Evolutionary conservation across 257 asterid genomes (phyloP).

Genomic region (Plantago ovata): DNA sequence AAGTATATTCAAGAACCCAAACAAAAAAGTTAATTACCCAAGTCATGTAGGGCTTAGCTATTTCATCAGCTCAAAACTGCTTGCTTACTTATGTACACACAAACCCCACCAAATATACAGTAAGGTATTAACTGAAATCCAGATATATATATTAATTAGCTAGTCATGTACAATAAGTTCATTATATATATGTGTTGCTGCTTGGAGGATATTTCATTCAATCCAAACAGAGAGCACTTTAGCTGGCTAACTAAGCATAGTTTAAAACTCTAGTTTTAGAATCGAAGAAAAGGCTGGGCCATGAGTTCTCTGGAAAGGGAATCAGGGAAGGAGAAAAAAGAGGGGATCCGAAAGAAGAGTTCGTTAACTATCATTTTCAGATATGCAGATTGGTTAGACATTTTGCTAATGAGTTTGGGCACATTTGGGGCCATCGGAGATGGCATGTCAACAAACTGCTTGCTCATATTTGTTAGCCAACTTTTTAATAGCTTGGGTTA

Average conservation of each 20-base stretch:
- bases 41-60: constrained; percentile 14
- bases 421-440: constrained; percentile 96
- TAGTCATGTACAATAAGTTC: too few species aligned
- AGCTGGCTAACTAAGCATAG: too few species aligned
- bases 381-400: constrained; percentile 67
- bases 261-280: too few species aligned
- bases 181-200: background rate
- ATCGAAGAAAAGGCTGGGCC: background rate
- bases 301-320: constrained; percentile 32
- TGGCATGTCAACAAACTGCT: constrained; percentile 77
- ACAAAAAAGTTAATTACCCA: background rate
- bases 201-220: background rate
- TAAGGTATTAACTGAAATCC: background rate
- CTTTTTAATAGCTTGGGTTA: constrained; percentile 77
- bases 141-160: too few species aligned
- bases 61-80: background rate
- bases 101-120: constrained; percentile 1
- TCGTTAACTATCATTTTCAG: constrained; percentile 45
- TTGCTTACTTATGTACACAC: background rate
- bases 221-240: too few species aligned
- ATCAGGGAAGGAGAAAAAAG: constrained; percentile 12
- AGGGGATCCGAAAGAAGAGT: constrained; percentile 15
- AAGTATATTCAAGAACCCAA: constrained; percentile 16
- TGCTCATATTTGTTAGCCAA: constrained; percentile 56
- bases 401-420: constrained; percentile 66